Conservation (phyloP, 108 stramenopile genomes). For the Nitzschia putrida region DNA sequence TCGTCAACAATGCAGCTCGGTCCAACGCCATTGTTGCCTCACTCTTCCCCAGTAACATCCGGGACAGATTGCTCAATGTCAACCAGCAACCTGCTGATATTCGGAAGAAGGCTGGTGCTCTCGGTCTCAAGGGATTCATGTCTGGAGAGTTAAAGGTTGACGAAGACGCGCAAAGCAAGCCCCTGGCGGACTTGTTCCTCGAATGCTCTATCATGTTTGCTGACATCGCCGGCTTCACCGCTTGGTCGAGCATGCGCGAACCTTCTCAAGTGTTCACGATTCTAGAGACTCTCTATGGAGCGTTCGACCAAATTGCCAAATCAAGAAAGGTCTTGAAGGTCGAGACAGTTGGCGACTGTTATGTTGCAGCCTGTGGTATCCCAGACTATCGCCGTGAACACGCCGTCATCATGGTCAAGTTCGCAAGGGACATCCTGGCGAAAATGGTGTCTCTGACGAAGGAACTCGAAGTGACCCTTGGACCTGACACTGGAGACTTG, state of each 20-base stretch:
- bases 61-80: too few species aligned
- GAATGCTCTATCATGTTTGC: too few species aligned
- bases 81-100: background rate
- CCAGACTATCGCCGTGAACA: slow-evolving; percentile 24
- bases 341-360: slow-evolving; percentile 48
- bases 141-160: too few species aligned
- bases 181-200: slow-evolving; percentile 53
- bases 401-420: slow-evolving; percentile 8
- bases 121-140: background rate
- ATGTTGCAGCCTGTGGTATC: slow-evolving; percentile 49
- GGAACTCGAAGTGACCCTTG: too few species aligned
- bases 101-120: background rate
- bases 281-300: slow-evolving; percentile 30
- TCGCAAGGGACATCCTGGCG: background rate
- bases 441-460: too few species aligned
- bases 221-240: slow-evolving; percentile 35
- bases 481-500: too few species aligned
- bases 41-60: too few species aligned
- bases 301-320: slow-evolving; percentile 35
- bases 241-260: slow-evolving; percentile 33
- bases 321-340: slow-evolving; percentile 18
- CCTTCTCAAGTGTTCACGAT: slow-evolving; percentile 45
- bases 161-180: background rate
- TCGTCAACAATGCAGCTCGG: too few species aligned
- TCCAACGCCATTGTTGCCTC: too few species aligned